Conservation (phyloP, 495 filamentous ascomycete genomes). For the Tuber aestivum region DNA sequence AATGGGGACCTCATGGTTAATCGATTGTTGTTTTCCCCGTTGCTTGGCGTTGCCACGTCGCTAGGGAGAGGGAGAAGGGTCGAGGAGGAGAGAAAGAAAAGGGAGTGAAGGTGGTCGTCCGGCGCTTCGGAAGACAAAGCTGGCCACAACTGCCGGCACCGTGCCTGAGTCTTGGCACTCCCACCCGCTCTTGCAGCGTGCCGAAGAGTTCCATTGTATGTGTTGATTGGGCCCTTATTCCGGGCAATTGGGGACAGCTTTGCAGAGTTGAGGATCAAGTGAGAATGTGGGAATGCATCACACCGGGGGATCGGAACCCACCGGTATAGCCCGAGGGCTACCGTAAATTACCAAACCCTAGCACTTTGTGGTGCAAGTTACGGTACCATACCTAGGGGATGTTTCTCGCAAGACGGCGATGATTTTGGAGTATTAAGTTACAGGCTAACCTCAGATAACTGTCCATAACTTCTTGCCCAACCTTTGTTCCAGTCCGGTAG, state of each 20-base stretch:
- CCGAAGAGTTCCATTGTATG: background rate
- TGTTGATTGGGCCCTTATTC: background rate
- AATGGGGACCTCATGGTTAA: slow-evolving; percentile 51
- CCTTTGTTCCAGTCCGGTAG: no score
- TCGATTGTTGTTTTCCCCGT: background rate
- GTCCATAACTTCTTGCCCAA: no score
- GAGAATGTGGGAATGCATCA: background rate
- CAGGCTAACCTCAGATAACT: no score
- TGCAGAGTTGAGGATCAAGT: background rate
- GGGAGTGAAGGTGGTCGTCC: background rate
- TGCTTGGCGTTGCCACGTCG: background rate
- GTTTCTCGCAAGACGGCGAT: no score
- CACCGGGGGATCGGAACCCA: no score
- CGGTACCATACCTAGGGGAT: no score
- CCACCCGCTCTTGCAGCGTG: background rate
- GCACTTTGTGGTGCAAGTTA: background rate
- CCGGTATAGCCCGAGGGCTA: background rate
- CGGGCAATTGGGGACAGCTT: background rate
- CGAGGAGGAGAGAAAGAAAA: background rate
- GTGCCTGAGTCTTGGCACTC: background rate
- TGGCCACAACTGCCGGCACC: background rate
- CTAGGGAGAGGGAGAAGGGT: background rate
- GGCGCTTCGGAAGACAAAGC: background rate
- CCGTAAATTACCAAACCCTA: background rate
- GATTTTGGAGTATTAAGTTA: no score